Conservation (phyloP, 192 early-diverging fungal genomes). For the Rhizophagus sp. region DNA sequence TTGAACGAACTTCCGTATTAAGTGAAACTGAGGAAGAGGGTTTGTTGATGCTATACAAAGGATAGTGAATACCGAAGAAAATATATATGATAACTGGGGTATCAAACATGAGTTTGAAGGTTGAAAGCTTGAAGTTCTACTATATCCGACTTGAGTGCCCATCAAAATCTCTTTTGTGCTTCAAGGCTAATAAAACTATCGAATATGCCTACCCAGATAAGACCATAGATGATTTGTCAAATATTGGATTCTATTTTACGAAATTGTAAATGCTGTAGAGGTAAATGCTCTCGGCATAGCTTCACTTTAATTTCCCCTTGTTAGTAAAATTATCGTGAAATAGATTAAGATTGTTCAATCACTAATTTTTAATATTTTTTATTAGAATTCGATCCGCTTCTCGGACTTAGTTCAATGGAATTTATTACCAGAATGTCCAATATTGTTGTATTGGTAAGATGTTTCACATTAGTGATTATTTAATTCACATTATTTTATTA, state of each 20-base stretch:
- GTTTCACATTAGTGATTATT: not conserved
- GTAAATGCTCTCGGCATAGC: not conserved
- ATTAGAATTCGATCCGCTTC: not conserved
- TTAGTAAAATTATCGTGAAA: not conserved
- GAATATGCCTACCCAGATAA: not conserved
- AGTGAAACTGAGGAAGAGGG: no score
- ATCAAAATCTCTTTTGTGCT: not conserved
- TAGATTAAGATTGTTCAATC: not conserved
- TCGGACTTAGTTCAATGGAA: not conserved
- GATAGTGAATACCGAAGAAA: no score
- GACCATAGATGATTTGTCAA: not conserved
- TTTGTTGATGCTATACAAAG: no score
- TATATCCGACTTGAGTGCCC: not conserved
- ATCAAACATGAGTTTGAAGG: no score
- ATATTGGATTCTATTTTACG: constrained; percentile 1
- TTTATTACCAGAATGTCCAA: not conserved
- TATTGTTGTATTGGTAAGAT: not conserved
- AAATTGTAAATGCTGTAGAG: not conserved
- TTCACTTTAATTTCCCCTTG: not conserved
- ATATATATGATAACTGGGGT: no score
- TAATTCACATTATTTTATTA: not conserved
- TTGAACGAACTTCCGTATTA: no score
- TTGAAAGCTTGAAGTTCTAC: no score
- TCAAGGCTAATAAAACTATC: not conserved
- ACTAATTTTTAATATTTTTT: not conserved